Evolutionary conservation across 1,284 basidiomycete genomes (phyloP), one percentile per base, ranked within the genome.

Genomic region (Melampsora americana): DNA sequence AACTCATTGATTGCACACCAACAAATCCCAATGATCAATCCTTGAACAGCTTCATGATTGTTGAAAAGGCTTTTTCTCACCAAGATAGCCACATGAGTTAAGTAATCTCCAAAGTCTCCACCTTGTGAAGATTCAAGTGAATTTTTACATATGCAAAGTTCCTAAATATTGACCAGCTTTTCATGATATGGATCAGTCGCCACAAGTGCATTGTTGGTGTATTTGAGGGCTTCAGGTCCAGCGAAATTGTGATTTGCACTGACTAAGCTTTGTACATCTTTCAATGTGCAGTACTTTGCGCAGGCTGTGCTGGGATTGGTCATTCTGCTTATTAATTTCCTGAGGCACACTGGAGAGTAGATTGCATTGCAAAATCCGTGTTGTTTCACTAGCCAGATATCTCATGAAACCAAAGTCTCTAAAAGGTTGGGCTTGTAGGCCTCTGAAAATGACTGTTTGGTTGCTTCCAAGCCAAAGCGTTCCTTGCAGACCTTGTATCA

Each of bases 351-450:
- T 23, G 39, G 61, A 18, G 68, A 69, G 56, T 60, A 69, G 0
- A 69, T 69, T n/a, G n/a, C 48, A 7, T 28, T n/a, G 5, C 16
- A 20, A 16, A 30, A 26, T 12, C 39, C 30, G 12, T 68, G 32
- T 5, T n/a, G 56, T 42, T 69, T 69, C n/a, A 69, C 61, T 5
- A 69, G 48, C 68, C 68, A 69, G 2, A 23, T 61, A 0, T 53
- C 42, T 3, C 50, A 44, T 26, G 35, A 32, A 44, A 60, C 68
- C 18, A 69, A 60, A 1, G 56, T 46, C 30, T 46, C 56, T 60
- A 61, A 9, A 2, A 69, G 56, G 35, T 69, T 44, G 26, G 5
- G 6, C 39, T 42, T 42, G 39, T 42, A 1, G 39, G 16, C 61
- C 39, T 59, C 16, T 20, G 61, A 39, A 18, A 56, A 23, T 1